Base-by-base conservation (phyloP, 176 grass and related monocot genomes). In the Carex scoparia region DNA sequence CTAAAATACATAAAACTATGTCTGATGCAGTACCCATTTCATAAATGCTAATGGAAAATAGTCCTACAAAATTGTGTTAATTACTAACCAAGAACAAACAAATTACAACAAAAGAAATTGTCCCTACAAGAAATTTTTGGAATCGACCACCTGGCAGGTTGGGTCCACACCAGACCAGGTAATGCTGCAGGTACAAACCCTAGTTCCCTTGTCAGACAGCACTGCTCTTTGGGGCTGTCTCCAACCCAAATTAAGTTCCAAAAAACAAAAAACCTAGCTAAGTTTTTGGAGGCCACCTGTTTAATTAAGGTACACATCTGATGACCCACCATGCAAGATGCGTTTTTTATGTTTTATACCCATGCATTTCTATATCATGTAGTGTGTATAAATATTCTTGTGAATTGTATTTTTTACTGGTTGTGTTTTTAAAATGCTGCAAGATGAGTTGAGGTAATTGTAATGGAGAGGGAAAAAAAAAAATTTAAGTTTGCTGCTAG, bases 81-180 rank as follows among this genome's bases (percentile, higher is more conserved):
- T 23, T 23, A 23, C 44, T 54, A 4, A 53, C 28, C 46, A 30
- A 28, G 3, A 53, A 78, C 14, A 55, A 31, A 23, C 23, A 23
- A 23, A 23, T 23, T 23, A 23, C 23, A 23, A 23, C 23, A 23
- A 23, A 23, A 78, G 28, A 53, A 30, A 7, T 78, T 14, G 73
- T 56, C 73, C 16, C 40, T 56, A 56, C 4, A 37, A 58, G 16
- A 28, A 59, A 18, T 35, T 66, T 61, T 10, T 37, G 28, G 80
- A 48, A 48, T 48, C 40, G 33, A 61, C 53, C 76, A 82, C 37
- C 62, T 82, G 61, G 40, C 7, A 82, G 80, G 80, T 82, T 82
- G 80, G 61, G 60, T 67, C 13, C 19, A 49, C 15, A 23, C 61
- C 33, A 66, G 80, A 82, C 80, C 80, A 53, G 40, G 8, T 53